Evolutionary conservation across 176 grass and related monocot genomes (phyloP), one percentile per base, ranked within the genome.

Genomic region (Microstegium vimineum): DNA sequence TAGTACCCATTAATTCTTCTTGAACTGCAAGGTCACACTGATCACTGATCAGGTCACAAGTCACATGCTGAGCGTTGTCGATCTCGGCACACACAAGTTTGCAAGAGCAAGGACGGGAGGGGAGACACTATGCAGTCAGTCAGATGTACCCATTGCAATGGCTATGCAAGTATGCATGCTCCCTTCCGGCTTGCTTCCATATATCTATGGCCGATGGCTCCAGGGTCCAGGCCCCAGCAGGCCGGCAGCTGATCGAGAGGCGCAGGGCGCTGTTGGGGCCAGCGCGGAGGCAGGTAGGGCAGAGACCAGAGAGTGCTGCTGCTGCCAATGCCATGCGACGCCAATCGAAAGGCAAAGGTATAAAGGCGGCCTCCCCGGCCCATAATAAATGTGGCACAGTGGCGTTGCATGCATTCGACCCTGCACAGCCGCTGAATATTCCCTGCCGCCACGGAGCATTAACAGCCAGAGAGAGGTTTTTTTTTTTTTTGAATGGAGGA

Each of bases 351-450:
- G 88, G 88, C 88, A 74, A 78, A 77, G 83, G 77, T 65, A 77
- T 85, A 89, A 85, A 90, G 64, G 42, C 20, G 1, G 26, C 36
- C 27, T 11, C 34, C 66, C 66, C 35, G 10, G 35, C 37, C 61
- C 42, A 67, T 86, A 75, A 67, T 86, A 75, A 81, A 81, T 76
- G 78, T 62, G 71, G 23, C 43, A 86, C 88, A 86, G 88, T 69
- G 25, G 46, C 22, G 31, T 23, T 34, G 79, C 88, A 90, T 90
- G 84, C 88, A 86, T 83, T 86, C 77, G 31, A 40, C 37, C 74
- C 74, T 90, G 74, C 61, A 6, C 74, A 83, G 74, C 61, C 84
- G 68, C 88, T 83, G 88, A 90, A 90, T 90, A 90, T 90, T 90
- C 84, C 66, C 88, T 86, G 79, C 47, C n/a, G 79, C 47, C n/a